These are phyloP conservation scores for Glaciozyma martinii DNA, from an alignment of 768 basidiomycete genomes.

Conservation along the genomic window DNA sequence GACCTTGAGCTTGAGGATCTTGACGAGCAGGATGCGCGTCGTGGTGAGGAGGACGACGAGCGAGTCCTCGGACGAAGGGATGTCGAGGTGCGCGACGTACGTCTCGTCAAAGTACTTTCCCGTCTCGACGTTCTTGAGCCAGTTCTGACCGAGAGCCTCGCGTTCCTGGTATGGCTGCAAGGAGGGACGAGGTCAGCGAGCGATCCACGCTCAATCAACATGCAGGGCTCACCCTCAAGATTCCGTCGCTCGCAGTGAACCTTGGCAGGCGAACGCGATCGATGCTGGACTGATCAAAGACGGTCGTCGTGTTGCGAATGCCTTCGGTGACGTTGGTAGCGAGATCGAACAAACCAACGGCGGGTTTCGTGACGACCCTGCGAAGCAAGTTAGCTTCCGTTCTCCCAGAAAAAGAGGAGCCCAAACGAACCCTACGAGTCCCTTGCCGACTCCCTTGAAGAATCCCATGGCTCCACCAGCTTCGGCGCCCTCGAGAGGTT, in stretches of 20 bases:
- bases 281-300: conserved; percentile 83
- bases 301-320: conserved; percentile 95
- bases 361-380: conserved; percentile 90
- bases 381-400: not conserved
- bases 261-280: conserved; percentile 84
- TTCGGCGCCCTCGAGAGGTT: conserved; percentile 95
- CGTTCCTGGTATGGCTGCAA: conserved; percentile 73
- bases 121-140: conserved; percentile 90
- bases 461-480: conserved; percentile 88
- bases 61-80: conserved; percentile 28
- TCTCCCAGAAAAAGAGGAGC: conserved; percentile 4
- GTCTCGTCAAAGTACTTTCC: conserved; percentile 73
- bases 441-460: conserved; percentile 95
- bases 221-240: conserved; percentile 58
- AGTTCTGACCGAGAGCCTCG: conserved; percentile 88
- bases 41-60: conserved; percentile 54
- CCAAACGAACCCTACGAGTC: conserved; percentile 69
- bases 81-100: conserved; percentile 68
- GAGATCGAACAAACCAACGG: conserved; percentile 90
- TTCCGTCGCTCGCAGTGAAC: conserved; percentile 74
- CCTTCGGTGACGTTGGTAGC: conserved; percentile 93
- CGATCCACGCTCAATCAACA: not conserved
- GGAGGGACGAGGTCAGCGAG: conserved; percentile 8
- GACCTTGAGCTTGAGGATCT: conserved; percentile 70
- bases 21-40: conserved; percentile 68